A percentile compares a stretch with the other conserved stretches of the same genome.
Conservation (phyloP, 169 alveolate genomes). For the Plasmodium cynomolgi region DNA sequence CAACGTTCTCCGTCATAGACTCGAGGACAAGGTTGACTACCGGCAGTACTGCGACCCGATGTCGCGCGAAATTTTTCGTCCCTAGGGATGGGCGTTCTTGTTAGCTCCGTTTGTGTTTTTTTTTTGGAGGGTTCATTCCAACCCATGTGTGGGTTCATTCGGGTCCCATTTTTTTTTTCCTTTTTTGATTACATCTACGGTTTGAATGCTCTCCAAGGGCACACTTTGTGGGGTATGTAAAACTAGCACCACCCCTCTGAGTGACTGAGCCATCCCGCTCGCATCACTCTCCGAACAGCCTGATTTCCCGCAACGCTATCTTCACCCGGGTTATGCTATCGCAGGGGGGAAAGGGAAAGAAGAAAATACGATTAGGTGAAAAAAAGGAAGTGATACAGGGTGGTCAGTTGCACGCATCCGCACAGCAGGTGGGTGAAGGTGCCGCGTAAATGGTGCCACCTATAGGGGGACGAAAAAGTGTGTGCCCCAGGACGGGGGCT, state of each 20-base stretch:
- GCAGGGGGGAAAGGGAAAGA: not conserved
- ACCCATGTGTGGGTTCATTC: not conserved
- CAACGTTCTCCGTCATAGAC: slow-evolving; percentile 9
- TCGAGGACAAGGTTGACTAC: slow-evolving; percentile 21
- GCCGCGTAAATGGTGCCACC: too few relatives aligned
- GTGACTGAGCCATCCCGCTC: too few relatives aligned
- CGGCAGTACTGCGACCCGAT: slow-evolving; percentile 35
- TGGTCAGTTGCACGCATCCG: not conserved
- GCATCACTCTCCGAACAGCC: slow-evolving; percentile 9
- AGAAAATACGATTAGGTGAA: not conserved
- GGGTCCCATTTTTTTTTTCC: not conserved
- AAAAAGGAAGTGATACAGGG: not conserved
- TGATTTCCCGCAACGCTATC: slow-evolving; percentile 39
- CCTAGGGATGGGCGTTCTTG: not conserved
- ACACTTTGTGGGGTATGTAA: too few relatives aligned
- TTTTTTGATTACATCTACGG: not conserved
- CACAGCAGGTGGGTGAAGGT: not conserved
- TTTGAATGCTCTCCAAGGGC: too few relatives aligned
- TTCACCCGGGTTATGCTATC: slow-evolving; percentile 37
- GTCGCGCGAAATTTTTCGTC: not conserved
- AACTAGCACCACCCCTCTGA: too few relatives aligned
- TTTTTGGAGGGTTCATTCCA: not conserved
- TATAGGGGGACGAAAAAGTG: not conserved
- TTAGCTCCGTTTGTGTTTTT: too few relatives aligned
- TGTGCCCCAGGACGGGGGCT: not conserved